Evolutionary conservation across 371 early-diverging fungal species (phyloP), one percentile per base, ranked within the genome.

Genomic region (Choanephora cucurbitarum): DNA sequence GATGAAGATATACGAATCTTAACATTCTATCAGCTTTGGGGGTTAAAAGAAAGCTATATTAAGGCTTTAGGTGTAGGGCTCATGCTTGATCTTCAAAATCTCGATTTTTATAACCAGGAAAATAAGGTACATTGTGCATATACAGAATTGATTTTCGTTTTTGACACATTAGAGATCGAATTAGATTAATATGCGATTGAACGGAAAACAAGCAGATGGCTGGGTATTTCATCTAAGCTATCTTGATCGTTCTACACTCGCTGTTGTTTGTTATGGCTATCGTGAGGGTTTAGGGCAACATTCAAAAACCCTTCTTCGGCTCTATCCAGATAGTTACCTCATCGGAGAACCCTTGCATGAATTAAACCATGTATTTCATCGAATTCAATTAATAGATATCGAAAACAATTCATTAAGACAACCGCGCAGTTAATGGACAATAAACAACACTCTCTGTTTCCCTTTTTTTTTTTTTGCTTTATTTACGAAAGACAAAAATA

Each of bases 41-140:
- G 73, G 17, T 60, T 83, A 34, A 87, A 87, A 60, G 87, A 87
- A 66, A 81, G 82, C 52, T 83, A 82, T 52, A 72, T 75, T 21
- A 87, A 87, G 56, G 83, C 81, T 13, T 19, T 82, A 39, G 87
- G 87, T n/a, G 39, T 82, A 8, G 87, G 87, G 1, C 63, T 87
- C 14, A 60, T 58, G 17, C 47, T 81, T 45, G 81, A 83, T 42
- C 58, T 84, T 5, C 44, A 56, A 23, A 54, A 62, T 28, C 28
- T 83, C 11, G 67, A 74, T 37, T 83, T 83, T 60, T 45, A 24
- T 14, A 59, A 62, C 32, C 44, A 52, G 28, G n/a, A 64, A 13
- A 24, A 61, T 24, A 34, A 51, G 42, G 56, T 50, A 39, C 11
- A 11, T 19, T n/a, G n/a, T n/a, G n/a, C n/a, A n/a, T n/a, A n/a